These are phyloP conservation scores for Ramularia endophylla DNA, from an alignment of 2,329 filamentous ascomycete species.

Conservation along the genomic window DNA sequence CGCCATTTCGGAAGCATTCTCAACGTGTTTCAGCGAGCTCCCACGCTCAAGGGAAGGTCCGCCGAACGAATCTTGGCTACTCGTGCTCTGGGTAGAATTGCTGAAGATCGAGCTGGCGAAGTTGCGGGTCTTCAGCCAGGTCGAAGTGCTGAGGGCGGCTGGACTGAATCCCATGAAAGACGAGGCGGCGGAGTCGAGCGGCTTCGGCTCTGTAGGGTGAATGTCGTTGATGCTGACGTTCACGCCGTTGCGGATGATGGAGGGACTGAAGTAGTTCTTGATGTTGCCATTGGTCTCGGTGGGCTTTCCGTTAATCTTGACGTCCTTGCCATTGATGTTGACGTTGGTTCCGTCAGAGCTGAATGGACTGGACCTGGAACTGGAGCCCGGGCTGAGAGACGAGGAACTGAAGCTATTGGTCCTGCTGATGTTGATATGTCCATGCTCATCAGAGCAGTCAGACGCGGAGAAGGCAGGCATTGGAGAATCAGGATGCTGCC, in stretches of 20 bases:
- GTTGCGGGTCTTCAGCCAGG: neutral
- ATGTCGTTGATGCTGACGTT: neutral
- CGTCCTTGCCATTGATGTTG: constrained; percentile 1
- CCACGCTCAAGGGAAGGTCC: no score
- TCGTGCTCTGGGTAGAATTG: neutral
- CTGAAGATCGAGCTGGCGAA: neutral
- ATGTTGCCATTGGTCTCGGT: constrained; percentile 6
- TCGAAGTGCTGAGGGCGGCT: no score
- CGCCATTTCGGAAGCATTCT: neutral
- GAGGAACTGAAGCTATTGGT: no score
- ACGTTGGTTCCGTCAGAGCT: no score
- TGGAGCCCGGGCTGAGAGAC: no score
- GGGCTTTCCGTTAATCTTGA: constrained; percentile 6
- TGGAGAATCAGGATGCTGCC: no score
- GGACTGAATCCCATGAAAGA: no score
- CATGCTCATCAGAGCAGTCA: no score
- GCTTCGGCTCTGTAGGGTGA: constrained; percentile 4
- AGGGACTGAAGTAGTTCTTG: constrained; percentile 1
- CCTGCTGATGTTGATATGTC: no score
- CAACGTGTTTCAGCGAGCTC: neutral
- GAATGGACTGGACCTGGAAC: no score
- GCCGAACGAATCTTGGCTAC: neutral
- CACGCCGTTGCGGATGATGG: neutral
- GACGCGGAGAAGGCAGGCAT: no score
- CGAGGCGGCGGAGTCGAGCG: no score